phyloP scores from a whole-genome alignment of 2,329 filamentous ascomycete species.

The Cercospora janseana region DNA sequence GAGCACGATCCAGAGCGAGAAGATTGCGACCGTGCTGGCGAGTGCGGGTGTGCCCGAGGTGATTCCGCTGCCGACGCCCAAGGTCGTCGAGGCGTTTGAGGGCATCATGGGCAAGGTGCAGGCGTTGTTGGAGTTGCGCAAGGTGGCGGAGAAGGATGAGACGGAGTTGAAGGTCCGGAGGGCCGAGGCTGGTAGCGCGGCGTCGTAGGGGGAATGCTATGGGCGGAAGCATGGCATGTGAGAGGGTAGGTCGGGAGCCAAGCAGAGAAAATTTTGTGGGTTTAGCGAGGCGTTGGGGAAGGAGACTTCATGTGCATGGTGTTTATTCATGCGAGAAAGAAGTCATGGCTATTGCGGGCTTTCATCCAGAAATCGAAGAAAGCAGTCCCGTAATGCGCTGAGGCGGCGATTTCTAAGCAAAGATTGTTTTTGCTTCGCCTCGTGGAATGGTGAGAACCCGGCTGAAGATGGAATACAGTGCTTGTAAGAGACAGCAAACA shows the following conservation, averaged over 20 bases:
- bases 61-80: slow-evolving; percentile 71
- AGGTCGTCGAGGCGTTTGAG: slow-evolving; percentile 70
- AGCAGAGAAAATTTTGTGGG: not conserved
- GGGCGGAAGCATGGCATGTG: too few species aligned
- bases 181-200: slow-evolving; percentile 41
- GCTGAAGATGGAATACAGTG: too few species aligned
- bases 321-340: not conserved
- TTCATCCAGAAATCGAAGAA: too few species aligned
- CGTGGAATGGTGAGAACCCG: too few species aligned
- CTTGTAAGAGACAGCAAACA: too few species aligned
- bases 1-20: slow-evolving; percentile 70
- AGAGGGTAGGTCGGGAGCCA: too few species aligned
- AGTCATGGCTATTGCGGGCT: too few species aligned
- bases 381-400: too few species aligned
- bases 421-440: too few species aligned
- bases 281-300: slow-evolving; percentile 8
- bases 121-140: slow-evolving; percentile 63
- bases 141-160: slow-evolving; percentile 72
- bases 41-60: slow-evolving; percentile 70
- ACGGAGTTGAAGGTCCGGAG: slow-evolving; percentile 61
- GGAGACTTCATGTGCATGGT: not conserved
- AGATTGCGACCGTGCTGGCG: slow-evolving; percentile 69
- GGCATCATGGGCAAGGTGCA: slow-evolving; percentile 66
- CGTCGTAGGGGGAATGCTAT: too few species aligned
- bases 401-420: too few species aligned